phyloP scores from a whole-genome alignment of 345 rosid species.

The Boechera stricta region DNA sequence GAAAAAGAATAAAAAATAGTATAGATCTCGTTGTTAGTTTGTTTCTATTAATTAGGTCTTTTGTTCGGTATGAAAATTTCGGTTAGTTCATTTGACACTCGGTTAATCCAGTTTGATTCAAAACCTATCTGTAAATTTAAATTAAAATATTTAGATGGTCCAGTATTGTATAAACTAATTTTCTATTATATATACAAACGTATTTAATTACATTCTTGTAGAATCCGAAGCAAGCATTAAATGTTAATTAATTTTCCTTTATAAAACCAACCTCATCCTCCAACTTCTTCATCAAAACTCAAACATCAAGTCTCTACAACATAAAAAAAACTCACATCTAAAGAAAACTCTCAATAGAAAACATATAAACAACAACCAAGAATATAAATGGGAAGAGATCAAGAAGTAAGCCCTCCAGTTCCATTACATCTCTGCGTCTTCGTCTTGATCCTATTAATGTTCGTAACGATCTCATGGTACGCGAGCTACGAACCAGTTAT shows the following conservation, averaged over 20 bases:
- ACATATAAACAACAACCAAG: conserved; percentile 6
- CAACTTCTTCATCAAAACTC: conserved; percentile 19
- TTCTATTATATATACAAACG: background rate
- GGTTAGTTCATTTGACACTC: background rate
- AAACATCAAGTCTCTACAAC: background rate
- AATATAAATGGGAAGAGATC: conserved; percentile 45
- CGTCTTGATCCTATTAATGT: conserved; percentile 48
- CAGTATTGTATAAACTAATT: background rate
- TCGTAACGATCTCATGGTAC: conserved; percentile 59
- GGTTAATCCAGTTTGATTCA: background rate
- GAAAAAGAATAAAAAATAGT: no score
- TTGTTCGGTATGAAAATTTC: no score
- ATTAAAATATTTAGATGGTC: background rate
- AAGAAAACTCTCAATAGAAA: background rate
- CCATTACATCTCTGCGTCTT: conserved; percentile 62
- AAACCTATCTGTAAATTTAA: background rate
- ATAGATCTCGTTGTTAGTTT: background rate
- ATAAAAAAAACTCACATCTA: background rate
- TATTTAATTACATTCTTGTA: conserved; percentile 25
- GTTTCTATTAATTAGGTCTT: background rate
- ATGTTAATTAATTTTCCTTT: conserved; percentile 5
- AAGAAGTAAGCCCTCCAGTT: conserved; percentile 44
- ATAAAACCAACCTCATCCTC: conserved; percentile 19
- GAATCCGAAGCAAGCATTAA: conserved; percentile 33
- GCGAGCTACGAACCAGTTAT: conserved; percentile 56